phyloP scores from a whole-genome alignment of 345 rosid species.

The Lepidium didymum region DNA sequence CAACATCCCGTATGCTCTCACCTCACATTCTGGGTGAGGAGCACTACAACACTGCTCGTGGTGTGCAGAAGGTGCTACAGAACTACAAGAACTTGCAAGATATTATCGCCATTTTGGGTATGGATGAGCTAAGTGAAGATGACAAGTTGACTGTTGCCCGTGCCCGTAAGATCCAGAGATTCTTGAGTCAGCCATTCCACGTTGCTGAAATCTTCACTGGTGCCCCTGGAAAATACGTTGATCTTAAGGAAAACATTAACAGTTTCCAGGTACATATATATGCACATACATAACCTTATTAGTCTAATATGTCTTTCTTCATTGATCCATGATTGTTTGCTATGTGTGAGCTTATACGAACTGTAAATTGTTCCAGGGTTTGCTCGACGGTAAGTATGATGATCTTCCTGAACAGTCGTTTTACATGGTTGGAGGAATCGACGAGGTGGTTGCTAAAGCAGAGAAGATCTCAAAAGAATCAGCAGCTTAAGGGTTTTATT shows the following conservation, averaged over 20 bases:
- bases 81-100: conserved; percentile 99
- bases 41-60: conserved; percentile 96
- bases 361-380: conserved; percentile 9
- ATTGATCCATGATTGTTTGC: not conserved
- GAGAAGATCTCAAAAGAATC: conserved; percentile 62
- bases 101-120: conserved; percentile 96
- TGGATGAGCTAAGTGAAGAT: conserved; percentile 99
- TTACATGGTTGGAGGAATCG: conserved; percentile 61
- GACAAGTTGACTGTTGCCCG: conserved; percentile 96
- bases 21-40: conserved; percentile 94
- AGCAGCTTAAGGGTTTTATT: conserved; percentile 27
- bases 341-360: not conserved
- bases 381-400: conserved; percentile 27
- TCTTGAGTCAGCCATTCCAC: conserved; percentile 99
- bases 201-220: conserved; percentile 99
- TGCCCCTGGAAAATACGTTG: conserved; percentile 96
- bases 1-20: conserved; percentile 95
- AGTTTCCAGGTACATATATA: conserved; percentile 73
- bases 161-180: conserved; percentile 93
- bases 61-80: conserved; percentile 95
- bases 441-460: conserved; percentile 46
- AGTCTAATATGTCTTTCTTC: not conserved
- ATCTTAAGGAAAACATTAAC: conserved; percentile 75
- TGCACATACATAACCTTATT: not conserved
- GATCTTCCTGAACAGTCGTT: conserved; percentile 54